Evolutionary conservation across 2,329 filamentous ascomycete species (phyloP), one percentile per base, ranked within the genome.

Genomic region (Beauveria brongniartii): DNA sequence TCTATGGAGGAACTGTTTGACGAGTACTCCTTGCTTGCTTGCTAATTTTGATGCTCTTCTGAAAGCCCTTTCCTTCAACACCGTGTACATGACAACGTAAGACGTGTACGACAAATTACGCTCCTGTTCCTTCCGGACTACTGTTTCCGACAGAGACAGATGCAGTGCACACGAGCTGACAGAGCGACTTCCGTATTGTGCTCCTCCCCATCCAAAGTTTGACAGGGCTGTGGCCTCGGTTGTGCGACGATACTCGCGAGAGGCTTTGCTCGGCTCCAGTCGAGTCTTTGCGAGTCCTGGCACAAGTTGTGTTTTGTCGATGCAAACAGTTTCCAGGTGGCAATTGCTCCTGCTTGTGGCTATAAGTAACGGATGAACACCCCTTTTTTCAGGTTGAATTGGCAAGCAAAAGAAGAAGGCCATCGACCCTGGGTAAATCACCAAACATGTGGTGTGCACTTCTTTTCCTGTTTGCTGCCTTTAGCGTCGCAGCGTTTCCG

Each of bases 61-160:
- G 26, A 20, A 28, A 20, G 1, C 46, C n/a, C 18, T 41, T 44
- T 46, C 34, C 8, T 28, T 12, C 40, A n/a, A 34, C 34, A 2
- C 7, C 16, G 40, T 44, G 47, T 18, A 10, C 18, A 26, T 8
- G 37, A 16, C 46, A 20, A 37, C 9, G 30, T 24, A 46, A 44
- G 26, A 28, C 40, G 28, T 20, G 58, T 55, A 55, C 34, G 41
- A 61, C 51, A 50, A 20, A 5, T n/a, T 16, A 9, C 43, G 24
- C 30, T 30, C 30, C 14, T 26, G 28, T 28, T 37, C 44, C 22
- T 41, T 26, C 22, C 44, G 58, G 43, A 12, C 37, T 55, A 55
- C 43, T 28, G 51, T 61, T 61, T 61, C 51, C 44, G 58, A 50
- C 50, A 55, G 51, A 61, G 51, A 55, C 58, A 61, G 30, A 41